Base-by-base conservation (phyloP, 2,329 filamentous ascomycete genomes). In the Neonectria coccinea region DNA sequence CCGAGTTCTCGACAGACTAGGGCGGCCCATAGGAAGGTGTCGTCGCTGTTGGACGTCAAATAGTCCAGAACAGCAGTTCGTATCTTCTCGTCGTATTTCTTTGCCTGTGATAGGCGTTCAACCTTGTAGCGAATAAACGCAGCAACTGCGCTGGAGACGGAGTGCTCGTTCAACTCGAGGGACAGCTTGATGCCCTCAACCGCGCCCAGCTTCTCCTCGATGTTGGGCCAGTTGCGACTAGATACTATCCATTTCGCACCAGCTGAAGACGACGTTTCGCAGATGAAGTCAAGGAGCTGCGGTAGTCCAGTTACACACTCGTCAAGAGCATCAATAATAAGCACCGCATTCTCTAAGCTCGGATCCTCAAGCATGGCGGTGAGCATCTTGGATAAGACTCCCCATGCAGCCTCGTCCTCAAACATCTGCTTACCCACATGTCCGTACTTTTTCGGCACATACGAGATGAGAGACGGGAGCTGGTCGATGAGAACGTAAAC, bases 201-300 rank as follows among this genome's bases (percentile, higher is more conserved):
- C 1, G 56, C 50, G 1, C 56, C 64, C 5, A 53, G 57, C 5
- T 82, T 72, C 9, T 59, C 18, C 3, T 54, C 84, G 81, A 4
- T 70, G 63, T 2, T 63, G 66, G 74, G 39, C 39, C 65, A 74
- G 56, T 83, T 82, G 16, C 83, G 82, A 64, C 83, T 84, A 0
- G 81, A 81, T 1, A 84, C 63, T 18, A 84, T 63, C 78, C 79
- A 83, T 66, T 81, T 85, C 8, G 79, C 70, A 1, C 64, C 18
- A n/a, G 29, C n/a, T 16, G 48, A 51, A 18, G 48, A 22, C 11
- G 48, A 51, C 3, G 22, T 51, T 51, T 51, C 8, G 29, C 48
- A 33, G 3, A 51, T 14, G 29, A 33, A 51, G 48, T 33, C 29
- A 8, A 51, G 48, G 7, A 51, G 48, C n/a, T 51, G 22, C 5